A percentile compares a stretch with the other conserved stretches of the same genome.
Evolutionary conservation across 2,329 filamentous ascomycete species (phyloP).

Genomic region (Xylariaceae sp.): DNA sequence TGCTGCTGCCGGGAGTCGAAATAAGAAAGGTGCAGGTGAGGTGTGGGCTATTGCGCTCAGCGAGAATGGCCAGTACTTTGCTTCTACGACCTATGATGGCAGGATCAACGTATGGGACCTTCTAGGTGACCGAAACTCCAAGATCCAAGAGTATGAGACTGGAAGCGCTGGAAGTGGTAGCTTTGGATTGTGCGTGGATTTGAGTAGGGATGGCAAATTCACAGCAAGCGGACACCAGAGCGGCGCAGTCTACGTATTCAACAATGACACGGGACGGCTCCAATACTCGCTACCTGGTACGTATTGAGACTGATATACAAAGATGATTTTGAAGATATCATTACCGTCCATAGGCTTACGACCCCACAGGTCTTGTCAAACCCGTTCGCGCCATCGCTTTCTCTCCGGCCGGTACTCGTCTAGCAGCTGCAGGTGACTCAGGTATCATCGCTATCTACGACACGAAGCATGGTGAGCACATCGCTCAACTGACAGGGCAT

Average conservation of each 20-base stretch:
- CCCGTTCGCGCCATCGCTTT: constrained; percentile 84
- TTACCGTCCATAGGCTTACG: not conserved
- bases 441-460: constrained; percentile 89
- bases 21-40: constrained; percentile 59
- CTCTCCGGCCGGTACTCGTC: constrained; percentile 75
- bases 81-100: constrained; percentile 84
- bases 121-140: constrained; percentile 47
- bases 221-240: constrained; percentile 92
- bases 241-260: constrained; percentile 89
- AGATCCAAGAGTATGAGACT: constrained; percentile 82
- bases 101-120: constrained; percentile 86
- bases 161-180: constrained; percentile 65
- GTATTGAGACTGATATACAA: too few relatives aligned
- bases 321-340: too few relatives aligned
- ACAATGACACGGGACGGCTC: constrained; percentile 82
- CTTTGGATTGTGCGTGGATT: constrained; percentile 84
- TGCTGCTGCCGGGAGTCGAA: constrained; percentile 25
- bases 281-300: constrained; percentile 78
- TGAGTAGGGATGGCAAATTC: constrained; percentile 74
- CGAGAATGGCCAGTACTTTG: constrained; percentile 76
- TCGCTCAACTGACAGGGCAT: constrained; percentile 70
- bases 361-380: constrained; percentile 66
- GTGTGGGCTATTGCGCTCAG: constrained; percentile 87
- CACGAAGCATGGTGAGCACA: constrained; percentile 85
- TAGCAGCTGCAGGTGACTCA: constrained; percentile 88